These are phyloP conservation scores for Blastobotrys ciferrii DNA, from an alignment of 1,139 yeast genomes.

Conservation along the genomic window DNA sequence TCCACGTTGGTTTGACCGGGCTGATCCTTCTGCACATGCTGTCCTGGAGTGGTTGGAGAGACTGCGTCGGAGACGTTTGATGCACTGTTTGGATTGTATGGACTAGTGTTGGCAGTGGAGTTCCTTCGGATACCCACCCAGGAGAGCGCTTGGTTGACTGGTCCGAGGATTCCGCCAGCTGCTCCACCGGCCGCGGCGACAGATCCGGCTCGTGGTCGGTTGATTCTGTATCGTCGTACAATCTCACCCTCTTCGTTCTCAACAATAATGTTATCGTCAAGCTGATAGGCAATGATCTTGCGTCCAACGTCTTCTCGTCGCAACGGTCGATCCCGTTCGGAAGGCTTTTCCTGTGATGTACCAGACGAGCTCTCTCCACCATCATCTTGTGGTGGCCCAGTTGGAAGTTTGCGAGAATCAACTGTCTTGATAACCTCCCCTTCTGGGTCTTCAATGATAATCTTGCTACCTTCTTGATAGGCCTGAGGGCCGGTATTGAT, in stretches of 20 bases:
- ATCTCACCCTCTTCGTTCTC: conserved; percentile 94
- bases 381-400: conserved; percentile 6
- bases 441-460: conserved; percentile 74
- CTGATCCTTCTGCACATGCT: neutral
- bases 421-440: conserved; percentile 67
- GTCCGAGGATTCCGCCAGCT: conserved; percentile 15
- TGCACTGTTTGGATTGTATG: neutral
- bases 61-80: neutral
- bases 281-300: conserved; percentile 54
- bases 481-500: conserved; percentile 44
- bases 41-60: conserved; percentile 3
- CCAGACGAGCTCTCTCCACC: conserved; percentile 7
- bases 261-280: conserved; percentile 72
- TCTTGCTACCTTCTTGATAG: conserved; percentile 66
- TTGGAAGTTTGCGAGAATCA: conserved; percentile 11
- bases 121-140: conserved; percentile 27
- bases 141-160: conserved; percentile 27
- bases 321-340: conserved; percentile 4
- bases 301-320: conserved; percentile 16
- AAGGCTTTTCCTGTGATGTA: neutral
- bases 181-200: conserved; percentile 4
- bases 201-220: conserved; percentile 36
- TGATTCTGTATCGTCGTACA: conserved; percentile 74
- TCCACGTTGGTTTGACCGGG: conserved; percentile 19
- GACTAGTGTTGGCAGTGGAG: neutral